Evolutionary conservation across 2,329 filamentous ascomycete species (phyloP).

Genomic region (Magnaporthales sp.): DNA sequence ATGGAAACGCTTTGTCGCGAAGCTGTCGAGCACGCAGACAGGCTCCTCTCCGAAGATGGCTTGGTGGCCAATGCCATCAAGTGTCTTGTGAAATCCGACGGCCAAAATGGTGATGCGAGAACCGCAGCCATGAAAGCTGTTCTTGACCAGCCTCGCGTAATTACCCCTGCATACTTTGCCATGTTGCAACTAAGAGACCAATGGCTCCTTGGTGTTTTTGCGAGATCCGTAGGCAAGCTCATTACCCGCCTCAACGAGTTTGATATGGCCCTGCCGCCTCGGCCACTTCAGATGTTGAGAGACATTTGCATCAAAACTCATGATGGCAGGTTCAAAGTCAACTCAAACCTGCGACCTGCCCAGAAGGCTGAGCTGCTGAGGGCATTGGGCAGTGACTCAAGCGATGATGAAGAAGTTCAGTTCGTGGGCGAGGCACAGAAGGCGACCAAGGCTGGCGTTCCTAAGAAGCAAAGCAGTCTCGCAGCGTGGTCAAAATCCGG

Average conservation of each 20-base stretch:
- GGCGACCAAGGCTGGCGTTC: constrained; percentile 2
- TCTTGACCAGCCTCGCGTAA: constrained; percentile 53
- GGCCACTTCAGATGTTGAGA: constrained; percentile 30
- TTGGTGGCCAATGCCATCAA: constrained; percentile 66
- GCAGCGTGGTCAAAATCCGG: constrained; percentile 53
- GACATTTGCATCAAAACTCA: constrained; percentile 46
- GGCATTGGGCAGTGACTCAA: constrained; percentile 50
- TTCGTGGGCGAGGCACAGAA: background rate
- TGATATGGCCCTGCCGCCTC: constrained; percentile 58
- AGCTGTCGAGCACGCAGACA: constrained; percentile 87
- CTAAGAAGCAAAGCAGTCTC: constrained; percentile 45
- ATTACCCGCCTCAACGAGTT: constrained; percentile 73
- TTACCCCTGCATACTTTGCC: constrained; percentile 64
- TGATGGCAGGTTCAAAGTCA: constrained; percentile 47
- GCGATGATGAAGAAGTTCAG: constrained; percentile 32
- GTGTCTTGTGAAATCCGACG: constrained; percentile 6
- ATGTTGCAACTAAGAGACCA: constrained; percentile 87
- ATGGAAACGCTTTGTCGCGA: constrained; percentile 94
- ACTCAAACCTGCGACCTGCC: constrained; percentile 70
- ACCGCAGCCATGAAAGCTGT: constrained; percentile 37
- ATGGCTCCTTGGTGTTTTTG: constrained; percentile 75
- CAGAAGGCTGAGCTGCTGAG: constrained; percentile 77
- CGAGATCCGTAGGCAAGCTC: constrained; percentile 76
- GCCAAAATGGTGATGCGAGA: constrained; percentile 14
- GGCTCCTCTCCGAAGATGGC: constrained; percentile 75